Evolutionary conservation across 2,329 filamentous ascomycete genomes (phyloP).

Genomic region (Drechslerella stenobrocha): DNA sequence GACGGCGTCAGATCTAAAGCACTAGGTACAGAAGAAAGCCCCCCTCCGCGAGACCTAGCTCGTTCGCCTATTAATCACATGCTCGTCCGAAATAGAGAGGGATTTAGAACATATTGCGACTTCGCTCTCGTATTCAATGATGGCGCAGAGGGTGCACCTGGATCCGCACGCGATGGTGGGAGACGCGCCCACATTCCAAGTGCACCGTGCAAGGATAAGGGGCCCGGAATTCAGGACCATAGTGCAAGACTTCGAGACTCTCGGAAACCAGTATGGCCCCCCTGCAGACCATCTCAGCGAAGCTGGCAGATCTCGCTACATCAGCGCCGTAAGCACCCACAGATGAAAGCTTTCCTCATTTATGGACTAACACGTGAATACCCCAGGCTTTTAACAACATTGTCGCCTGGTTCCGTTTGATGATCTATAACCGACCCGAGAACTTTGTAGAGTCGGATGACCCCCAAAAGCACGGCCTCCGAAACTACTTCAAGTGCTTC

Average conservation of each 20-base stretch:
- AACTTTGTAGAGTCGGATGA: conserved; percentile 26
- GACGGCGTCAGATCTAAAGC: conserved; percentile 39
- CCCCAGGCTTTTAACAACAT: conserved; percentile 39
- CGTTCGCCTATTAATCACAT: no score
- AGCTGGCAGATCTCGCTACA: conserved; percentile 32
- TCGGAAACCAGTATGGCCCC: conserved; percentile 41
- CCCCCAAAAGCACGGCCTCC: conserved; percentile 25
- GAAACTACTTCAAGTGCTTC: conserved; percentile 47
- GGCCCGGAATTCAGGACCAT: conserved; percentile 27
- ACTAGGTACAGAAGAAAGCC: conserved; percentile 31
- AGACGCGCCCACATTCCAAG: conserved; percentile 41
- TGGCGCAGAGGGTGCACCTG: conserved; percentile 42
- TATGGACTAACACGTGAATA: background rate
- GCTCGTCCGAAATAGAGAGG: conserved; percentile 25
- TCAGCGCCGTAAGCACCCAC: conserved; percentile 24
- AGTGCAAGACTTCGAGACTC: conserved; percentile 40
- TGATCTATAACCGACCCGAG: conserved; percentile 46
- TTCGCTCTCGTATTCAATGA: conserved; percentile 39
- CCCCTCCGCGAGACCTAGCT: no score
- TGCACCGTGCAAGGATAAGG: conserved; percentile 34
- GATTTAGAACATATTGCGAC: conserved; percentile 42
- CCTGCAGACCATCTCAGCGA: conserved; percentile 37
- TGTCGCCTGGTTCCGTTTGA: conserved; percentile 36
- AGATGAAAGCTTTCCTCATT: background rate
- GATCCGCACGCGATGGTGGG: conserved; percentile 45